Conservation (phyloP, 805 yeast species). For the Kazachstania bromeliacearum region DNA sequence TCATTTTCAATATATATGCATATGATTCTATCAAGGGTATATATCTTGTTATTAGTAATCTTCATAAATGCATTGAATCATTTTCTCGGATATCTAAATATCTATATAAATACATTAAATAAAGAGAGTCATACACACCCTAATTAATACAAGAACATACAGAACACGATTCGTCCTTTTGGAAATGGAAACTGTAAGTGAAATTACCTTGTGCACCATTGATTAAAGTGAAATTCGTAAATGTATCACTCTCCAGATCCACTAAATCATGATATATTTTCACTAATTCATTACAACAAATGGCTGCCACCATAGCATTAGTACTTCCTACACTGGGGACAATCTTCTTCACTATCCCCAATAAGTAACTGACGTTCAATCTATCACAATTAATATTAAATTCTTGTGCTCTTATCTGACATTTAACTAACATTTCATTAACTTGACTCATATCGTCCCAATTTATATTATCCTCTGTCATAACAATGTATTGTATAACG, state of each 20-base stretch:
- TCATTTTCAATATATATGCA: too few species aligned
- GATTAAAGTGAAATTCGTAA: conserved; percentile 84
- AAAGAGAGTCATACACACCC: too few species aligned
- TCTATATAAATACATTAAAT: too few species aligned
- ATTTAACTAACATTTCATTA: conserved; percentile 47
- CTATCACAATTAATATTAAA: conserved; percentile 57
- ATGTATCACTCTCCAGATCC: conserved; percentile 33
- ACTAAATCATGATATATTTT: conserved; percentile 65
- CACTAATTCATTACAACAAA: conserved; percentile 79
- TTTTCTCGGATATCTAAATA: too few species aligned
- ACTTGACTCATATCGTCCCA: conserved; percentile 61
- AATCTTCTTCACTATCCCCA: conserved; percentile 85
- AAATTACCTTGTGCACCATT: conserved; percentile 75
- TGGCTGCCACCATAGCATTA: conserved; percentile 83
- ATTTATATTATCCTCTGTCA: conserved; percentile 50
- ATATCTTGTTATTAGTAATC: too few species aligned
- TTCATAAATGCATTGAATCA: too few species aligned
- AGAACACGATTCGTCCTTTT: conserved; percentile 53
- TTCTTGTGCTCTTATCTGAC: conserved; percentile 49
- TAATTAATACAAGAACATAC: too few species aligned
- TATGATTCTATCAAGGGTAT: too few species aligned
- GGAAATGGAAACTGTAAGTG: conserved; percentile 60
- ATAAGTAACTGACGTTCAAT: conserved; percentile 58
- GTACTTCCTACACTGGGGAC: conserved; percentile 94
- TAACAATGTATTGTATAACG: conserved; percentile 84